Conservation (phyloP, 495 filamentous ascomycete genomes). For the Xylaria sp. region DNA sequence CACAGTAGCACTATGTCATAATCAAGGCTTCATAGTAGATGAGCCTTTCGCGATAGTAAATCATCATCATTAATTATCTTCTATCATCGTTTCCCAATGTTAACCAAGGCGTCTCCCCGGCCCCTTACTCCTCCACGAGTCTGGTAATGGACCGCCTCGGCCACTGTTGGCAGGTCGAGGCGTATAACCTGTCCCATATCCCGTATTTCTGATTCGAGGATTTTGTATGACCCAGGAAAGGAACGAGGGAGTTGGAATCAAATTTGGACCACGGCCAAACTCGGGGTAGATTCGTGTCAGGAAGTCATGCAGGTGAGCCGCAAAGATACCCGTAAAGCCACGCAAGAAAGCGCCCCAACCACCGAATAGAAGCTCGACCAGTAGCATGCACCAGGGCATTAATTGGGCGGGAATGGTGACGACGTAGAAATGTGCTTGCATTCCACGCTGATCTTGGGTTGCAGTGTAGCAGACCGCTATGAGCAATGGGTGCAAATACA, state of each 20-base stretch:
- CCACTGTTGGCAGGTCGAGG: slow-evolving; percentile 47
- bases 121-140: slow-evolving; percentile 71
- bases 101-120: slow-evolving; percentile 71
- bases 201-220: slow-evolving; percentile 48
- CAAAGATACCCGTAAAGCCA: slow-evolving; percentile 73
- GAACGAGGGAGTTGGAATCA: slow-evolving; percentile 71
- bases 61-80: slow-evolving; percentile 19
- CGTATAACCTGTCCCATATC: slow-evolving; percentile 66
- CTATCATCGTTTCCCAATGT: not conserved
- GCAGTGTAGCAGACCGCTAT: slow-evolving; percentile 83
- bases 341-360: slow-evolving; percentile 54
- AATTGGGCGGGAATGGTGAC: slow-evolving; percentile 76
- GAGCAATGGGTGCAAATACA: slow-evolving; percentile 72
- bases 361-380: slow-evolving; percentile 68
- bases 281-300: slow-evolving; percentile 80
- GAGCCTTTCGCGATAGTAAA: not conserved
- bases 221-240: slow-evolving; percentile 67
- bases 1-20: not conserved
- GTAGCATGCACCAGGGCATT: slow-evolving; percentile 78
- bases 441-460: slow-evolving; percentile 79
- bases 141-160: slow-evolving; percentile 53
- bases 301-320: slow-evolving; percentile 87
- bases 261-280: slow-evolving; percentile 79
- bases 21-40: not conserved
- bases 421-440: slow-evolving; percentile 73